Evolutionary conservation across 1,139 yeast genomes (phyloP), one percentile per base, ranked within the genome.

Genomic region (Petasospora rhodanensis): DNA sequence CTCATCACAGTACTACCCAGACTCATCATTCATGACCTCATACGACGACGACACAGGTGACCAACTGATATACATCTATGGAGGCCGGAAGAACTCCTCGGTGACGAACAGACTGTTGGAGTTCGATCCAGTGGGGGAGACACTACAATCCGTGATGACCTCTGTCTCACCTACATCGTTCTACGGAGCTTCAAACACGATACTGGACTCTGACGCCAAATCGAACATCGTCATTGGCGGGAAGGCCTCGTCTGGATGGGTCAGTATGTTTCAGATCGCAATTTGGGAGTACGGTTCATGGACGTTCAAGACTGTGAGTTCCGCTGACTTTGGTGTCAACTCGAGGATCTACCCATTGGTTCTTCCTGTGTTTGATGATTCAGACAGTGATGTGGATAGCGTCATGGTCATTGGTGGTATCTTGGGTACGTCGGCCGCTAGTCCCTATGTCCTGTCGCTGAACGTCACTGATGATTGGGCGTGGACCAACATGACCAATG

Each of bases 181-280:
- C 50, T 69, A 65, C 37, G 71, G 70, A 1, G 70, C 76, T 0
- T 47, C 66, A 0, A 47, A 38, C 2, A 46, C 66, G 1, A 42
- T 58, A 9, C 42, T 61, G 14, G 47, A 39, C 46, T 45, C 43
- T 38, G 38, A 41, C 43, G 61, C 56, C 24, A 54, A 48, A 18
- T 52, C 68, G 2, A 61, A 60, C 28, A 49, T 76, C 25, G 42
- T 72, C 23, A 55, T 77, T 22, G 84, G 84, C 1, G 85, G 85
- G 5, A 59, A 60, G 31, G 66, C 80, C 0, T 45, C 54, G 5
- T 50, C 58, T 7, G 79, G 79, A 0, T 76, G 82, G 80, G 70
- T 77, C 22, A 67, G 72, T 35, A 67, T 77, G 72, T 65, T 66
- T 45, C 83, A 77, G 52, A 52, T 76, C 6, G 82, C 83, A 0